phyloP scores from a whole-genome alignment of 495 filamentous ascomycete genomes.

The Copromyces sp. region DNA sequence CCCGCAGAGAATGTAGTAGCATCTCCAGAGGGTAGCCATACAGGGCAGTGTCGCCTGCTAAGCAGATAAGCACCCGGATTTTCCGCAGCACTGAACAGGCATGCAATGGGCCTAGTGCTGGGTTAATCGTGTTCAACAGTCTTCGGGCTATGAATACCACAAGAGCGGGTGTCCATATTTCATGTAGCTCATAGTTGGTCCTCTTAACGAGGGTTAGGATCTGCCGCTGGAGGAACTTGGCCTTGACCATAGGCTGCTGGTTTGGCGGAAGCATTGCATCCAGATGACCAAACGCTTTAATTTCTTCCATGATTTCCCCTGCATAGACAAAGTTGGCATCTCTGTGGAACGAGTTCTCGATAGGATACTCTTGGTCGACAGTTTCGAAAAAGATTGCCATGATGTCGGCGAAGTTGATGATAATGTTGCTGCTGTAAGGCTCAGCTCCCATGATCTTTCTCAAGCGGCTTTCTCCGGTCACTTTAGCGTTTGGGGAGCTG shows the following conservation, averaged over 20 bases:
- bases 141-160: slow-evolving; percentile 67
- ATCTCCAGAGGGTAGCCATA: slow-evolving; percentile 85
- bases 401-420: slow-evolving; percentile 62
- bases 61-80: slow-evolving; percentile 66
- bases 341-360: slow-evolving; percentile 63
- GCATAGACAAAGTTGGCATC: slow-evolving; percentile 48
- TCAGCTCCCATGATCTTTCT: slow-evolving; percentile 60
- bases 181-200: slow-evolving; percentile 49
- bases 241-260: slow-evolving; percentile 79
- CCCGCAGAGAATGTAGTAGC: slow-evolving; percentile 69
- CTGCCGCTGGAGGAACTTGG: slow-evolving; percentile 61
- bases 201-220: slow-evolving; percentile 67
- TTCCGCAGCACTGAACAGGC: slow-evolving; percentile 80
- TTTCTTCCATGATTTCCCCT: slow-evolving; percentile 51
- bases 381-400: slow-evolving; percentile 68
- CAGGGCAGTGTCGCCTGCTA: slow-evolving; percentile 61
- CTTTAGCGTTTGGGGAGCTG: slow-evolving; percentile 44
- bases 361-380: slow-evolving; percentile 54
- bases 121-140: slow-evolving; percentile 69
- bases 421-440: slow-evolving; percentile 47
- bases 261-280: slow-evolving; percentile 51
- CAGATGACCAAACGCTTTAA: slow-evolving; percentile 54
- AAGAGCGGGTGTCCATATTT: slow-evolving; percentile 67
- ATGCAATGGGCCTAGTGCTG: slow-evolving; percentile 79
- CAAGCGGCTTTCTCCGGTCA: slow-evolving; percentile 56